Evolutionary conservation across 352 stramenopile species (phyloP).

Genomic region (Phytophthora sp.): DNA sequence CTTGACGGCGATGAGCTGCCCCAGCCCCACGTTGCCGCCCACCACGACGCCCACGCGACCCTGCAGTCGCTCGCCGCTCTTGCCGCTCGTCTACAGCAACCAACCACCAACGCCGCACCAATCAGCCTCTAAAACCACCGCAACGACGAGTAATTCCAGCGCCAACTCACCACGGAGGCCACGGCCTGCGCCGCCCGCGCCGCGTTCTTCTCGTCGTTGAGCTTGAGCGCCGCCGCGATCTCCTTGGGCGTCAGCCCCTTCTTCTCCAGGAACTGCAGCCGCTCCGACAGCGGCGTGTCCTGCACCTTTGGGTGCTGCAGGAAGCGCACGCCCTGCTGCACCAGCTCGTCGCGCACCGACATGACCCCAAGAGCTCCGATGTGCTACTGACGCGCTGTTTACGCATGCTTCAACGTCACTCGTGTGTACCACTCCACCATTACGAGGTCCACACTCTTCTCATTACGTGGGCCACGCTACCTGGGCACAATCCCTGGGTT

Average conservation of each 20-base stretch:
- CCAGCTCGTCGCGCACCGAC: slow-evolving; percentile 63
- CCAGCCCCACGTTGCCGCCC: slow-evolving; percentile 63
- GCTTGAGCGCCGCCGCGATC: slow-evolving; percentile 68
- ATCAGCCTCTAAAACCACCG: background rate
- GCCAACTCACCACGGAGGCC: slow-evolving; percentile 53
- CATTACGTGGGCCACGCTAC: too few relatives aligned
- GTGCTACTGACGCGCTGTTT: too few relatives aligned
- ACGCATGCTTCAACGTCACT: too few relatives aligned
- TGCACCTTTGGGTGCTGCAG: slow-evolving; percentile 81
- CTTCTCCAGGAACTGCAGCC: slow-evolving; percentile 77
- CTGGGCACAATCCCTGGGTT: too few relatives aligned
- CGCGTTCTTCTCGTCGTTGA: slow-evolving; percentile 70
- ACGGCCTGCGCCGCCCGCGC: slow-evolving; percentile 54
- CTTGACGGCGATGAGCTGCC: slow-evolving; percentile 63
- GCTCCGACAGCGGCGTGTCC: slow-evolving; percentile 75
- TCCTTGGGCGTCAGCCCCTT: slow-evolving; percentile 75
- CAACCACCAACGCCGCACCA: slow-evolving; percentile 12
- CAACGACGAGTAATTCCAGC: background rate
- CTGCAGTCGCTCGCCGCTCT: slow-evolving; percentile 57
- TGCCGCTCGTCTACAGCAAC: slow-evolving; percentile 50
- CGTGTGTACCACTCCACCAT: too few relatives aligned
- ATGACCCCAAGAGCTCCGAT: slow-evolving; percentile 9
- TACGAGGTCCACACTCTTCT: too few relatives aligned
- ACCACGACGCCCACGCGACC: slow-evolving; percentile 67
- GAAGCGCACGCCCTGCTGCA: slow-evolving; percentile 79